Base-by-base conservation (phyloP, 2,329 filamentous ascomycete genomes). In the Pseudogymnoascus sp. region DNA sequence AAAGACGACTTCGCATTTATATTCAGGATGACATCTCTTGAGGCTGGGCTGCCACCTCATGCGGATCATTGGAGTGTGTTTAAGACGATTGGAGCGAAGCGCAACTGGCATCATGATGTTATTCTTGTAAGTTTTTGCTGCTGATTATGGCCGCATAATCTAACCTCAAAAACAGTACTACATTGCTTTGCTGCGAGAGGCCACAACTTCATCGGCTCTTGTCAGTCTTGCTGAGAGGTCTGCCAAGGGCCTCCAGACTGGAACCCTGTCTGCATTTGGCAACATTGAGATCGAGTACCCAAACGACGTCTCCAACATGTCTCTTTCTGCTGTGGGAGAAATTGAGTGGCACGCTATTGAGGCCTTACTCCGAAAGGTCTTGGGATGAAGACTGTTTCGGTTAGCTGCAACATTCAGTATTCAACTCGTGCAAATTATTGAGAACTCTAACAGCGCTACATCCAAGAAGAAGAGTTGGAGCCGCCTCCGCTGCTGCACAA, bases 1-100 rank as follows among this genome's bases (percentile, higher is more conserved):
- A 86, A 85, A 71, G 80, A 84, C 65, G 78, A 82, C 64, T 74
- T 86, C 63, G 75, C 79, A 5, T 75, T 65, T 58, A 58, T 75
- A n/a, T 72, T 72, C 2, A 68, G 70, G 13, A 65, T 82, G 63
- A 48, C 63, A 13, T 72, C 72, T 56, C 68, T 67, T 5, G 69
- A 73, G 19, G 77, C 75, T 65, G 76, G 77, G 52, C 74, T 79
- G 67, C 81, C 82, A 1, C 73, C 72, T 3, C 75, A 74, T 58
- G 75, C 80, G 1, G 64, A 74, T 15, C 64, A 71, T 33, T 85
- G 82, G 82, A 68, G 72, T 21, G 76, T 82, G 63, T 74, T 79
- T 62, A 81, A 81, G 66, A 75, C 76, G 0, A 70, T 85, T 28
- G 73, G 73, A 2, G 75, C 78, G 3, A 82, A 81, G 70, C 73